Evolutionary conservation across 2,329 filamentous ascomycete species (phyloP), one percentile per base, ranked within the genome.

Genomic region (Colletotrichum ledebouriae): DNA sequence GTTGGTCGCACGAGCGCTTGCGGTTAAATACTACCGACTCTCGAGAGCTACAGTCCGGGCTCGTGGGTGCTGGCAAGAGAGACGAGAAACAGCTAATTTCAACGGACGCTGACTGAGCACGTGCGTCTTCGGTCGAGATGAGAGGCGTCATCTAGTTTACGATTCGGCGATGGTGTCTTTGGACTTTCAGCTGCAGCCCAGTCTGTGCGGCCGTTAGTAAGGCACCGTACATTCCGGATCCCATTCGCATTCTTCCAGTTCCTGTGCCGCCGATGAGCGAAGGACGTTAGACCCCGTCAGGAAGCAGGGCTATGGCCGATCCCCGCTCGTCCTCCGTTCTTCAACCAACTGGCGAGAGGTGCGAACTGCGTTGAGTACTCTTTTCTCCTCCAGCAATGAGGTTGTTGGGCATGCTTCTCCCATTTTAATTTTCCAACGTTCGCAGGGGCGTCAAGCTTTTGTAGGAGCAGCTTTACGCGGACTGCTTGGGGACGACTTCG

Each of bases 401-500:
- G 34, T 25, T 39, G n/a, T n/a, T 9, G 15, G 4, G 42, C 15
- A 46, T 9, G 6, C 42, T 56, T 56, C 33, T 56, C 12, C 9
- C 29, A 6, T 53, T 42, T 15, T 15, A 7, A 61, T 61, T 22
- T 39, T 25, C 29, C 13, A 46, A 29, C n/a, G 13, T 52, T 46
- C 29, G 29, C 58, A 55, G 13, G 57, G 58, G 52, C 44, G 12
- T 15, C 10, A 11, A 11, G 7, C 52, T 39, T 41, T n/a, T 7
- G 37, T n/a, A 41, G 42, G 52, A 33, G 34, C 49, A 49, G 44
- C 9, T 44, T 33, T 41, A 50, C 44, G 64, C 50, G 63, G 49
- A 34, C 57, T 39, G 15, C 15, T 62, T 33, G 63, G 49, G 12
- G 47, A 52, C 44, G 10, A 22, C 13, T 15, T 39, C 37, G 11